Evolutionary conservation across 805 yeast species (phyloP).

Genomic region (Lipomyces chichibuensis): DNA sequence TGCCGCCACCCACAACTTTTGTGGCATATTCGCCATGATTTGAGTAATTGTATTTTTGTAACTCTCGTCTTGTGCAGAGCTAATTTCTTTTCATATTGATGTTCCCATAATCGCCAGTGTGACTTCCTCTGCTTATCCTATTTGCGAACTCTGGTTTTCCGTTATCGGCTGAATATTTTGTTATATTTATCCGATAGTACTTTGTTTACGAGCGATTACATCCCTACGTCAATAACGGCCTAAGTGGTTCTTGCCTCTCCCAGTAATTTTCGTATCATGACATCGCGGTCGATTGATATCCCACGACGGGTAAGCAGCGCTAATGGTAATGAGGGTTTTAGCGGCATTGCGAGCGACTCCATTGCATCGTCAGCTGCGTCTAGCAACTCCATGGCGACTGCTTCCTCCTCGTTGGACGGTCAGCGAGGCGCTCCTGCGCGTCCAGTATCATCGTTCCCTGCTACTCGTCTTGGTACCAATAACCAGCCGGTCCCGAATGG

Average conservation of each 20-base stretch:
- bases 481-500: not conserved
- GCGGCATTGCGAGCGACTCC: not conserved
- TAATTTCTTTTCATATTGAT: not conserved
- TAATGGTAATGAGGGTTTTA: not conserved
- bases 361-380: constrained; percentile 16
- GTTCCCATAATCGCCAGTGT: not conserved
- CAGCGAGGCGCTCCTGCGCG: constrained; percentile 8
- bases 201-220: not conserved
- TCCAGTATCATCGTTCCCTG: constrained; percentile 21
- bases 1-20: not conserved
- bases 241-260: not conserved
- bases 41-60: not conserved
- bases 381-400: constrained; percentile 16
- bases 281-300: constrained; percentile 16
- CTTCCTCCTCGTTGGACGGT: constrained; percentile 15
- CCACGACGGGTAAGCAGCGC: constrained; percentile 13
- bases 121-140: not conserved
- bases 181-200: not conserved
- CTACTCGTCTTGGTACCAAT: constrained; percentile 21
- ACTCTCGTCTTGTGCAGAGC: not conserved
- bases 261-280: constrained; percentile 6
- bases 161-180: not conserved
- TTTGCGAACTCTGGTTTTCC: not conserved
- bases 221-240: not conserved
- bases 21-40: not conserved